phyloP scores from a whole-genome alignment of 1,139 yeast species.

The Blastobotrys apis region DNA sequence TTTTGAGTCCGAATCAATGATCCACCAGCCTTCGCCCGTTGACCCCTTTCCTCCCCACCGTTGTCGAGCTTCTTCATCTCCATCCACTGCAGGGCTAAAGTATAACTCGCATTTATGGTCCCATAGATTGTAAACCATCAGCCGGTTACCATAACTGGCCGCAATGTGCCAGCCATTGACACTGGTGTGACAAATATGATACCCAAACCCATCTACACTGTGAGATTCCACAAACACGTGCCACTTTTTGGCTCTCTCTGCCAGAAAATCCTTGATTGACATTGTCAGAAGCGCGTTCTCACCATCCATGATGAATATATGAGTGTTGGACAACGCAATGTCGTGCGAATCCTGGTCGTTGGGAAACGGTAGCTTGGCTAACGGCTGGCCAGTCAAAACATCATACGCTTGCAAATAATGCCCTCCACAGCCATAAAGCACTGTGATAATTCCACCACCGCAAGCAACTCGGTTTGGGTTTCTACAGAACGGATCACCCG shows the following conservation, averaged over 20 bases:
- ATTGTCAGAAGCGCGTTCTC: not conserved
- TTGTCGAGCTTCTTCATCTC: not conserved
- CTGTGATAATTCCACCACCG: not conserved
- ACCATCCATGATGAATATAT: slow-evolving; percentile 5
- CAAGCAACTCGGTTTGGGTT: not conserved
- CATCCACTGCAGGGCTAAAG: not conserved
- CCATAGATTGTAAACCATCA: not conserved
- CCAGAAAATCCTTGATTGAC: not conserved
- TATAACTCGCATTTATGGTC: not conserved
- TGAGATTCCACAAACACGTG: not conserved
- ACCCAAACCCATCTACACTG: not conserved
- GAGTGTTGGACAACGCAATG: not conserved
- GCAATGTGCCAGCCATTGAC: not conserved
- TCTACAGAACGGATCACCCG: not conserved
- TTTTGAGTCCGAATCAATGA: not conserved
- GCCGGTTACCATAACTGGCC: not conserved
- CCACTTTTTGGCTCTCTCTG: not conserved
- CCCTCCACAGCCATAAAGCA: not conserved
- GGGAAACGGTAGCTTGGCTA: not conserved
- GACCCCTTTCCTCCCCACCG: not conserved
- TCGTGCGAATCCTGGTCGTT: not conserved
- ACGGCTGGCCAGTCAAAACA: not conserved
- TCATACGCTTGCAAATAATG: not conserved
- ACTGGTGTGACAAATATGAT: not conserved
- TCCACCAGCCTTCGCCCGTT: not conserved